Percentiles rank a stretch among this genome's conserved stretches.
These are phyloP conservation scores for Cruciata laevipes DNA, from an alignment of 257 asterid genomes.

Conservation along the genomic window DNA sequence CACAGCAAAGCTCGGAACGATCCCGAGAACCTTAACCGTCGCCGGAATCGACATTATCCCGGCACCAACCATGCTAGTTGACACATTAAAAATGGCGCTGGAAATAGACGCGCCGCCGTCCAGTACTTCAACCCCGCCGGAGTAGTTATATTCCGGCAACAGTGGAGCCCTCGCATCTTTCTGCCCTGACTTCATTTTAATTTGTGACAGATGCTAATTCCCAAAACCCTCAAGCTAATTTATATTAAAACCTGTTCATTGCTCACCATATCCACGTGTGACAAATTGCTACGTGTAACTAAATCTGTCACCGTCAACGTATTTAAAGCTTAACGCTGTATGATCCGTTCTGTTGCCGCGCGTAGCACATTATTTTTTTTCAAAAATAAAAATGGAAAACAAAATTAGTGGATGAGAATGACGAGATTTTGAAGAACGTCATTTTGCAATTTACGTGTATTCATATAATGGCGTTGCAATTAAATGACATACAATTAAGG, in stretches of 20 bases:
- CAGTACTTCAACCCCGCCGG: conserved; percentile 12
- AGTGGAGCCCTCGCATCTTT: conserved; percentile 41
- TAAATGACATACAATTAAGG: too few relatives aligned
- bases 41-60: conserved; percentile 98
- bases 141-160: conserved; percentile 31
- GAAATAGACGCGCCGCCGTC: conserved; percentile 53
- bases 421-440: too few relatives aligned
- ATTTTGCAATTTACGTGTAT: too few relatives aligned
- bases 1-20: conserved; percentile 67
- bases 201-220: not conserved
- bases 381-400: too few relatives aligned
- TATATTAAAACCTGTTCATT: not conserved
- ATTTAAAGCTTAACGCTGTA: too few relatives aligned
- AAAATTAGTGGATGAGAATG: too few relatives aligned
- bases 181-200: conserved; percentile 27
- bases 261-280: not conserved
- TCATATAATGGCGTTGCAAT: too few relatives aligned
- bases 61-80: conserved; percentile 93
- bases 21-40: conserved; percentile 77
- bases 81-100: conserved; percentile 80
- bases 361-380: too few relatives aligned
- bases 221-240: not conserved
- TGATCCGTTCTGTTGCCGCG: too few relatives aligned
- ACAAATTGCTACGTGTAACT: too few relatives aligned
- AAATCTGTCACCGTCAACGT: too few relatives aligned